These are phyloP conservation scores for Euphorbia pulcherrima DNA, from an alignment of 345 rosid genomes.

Conservation along the genomic window DNA sequence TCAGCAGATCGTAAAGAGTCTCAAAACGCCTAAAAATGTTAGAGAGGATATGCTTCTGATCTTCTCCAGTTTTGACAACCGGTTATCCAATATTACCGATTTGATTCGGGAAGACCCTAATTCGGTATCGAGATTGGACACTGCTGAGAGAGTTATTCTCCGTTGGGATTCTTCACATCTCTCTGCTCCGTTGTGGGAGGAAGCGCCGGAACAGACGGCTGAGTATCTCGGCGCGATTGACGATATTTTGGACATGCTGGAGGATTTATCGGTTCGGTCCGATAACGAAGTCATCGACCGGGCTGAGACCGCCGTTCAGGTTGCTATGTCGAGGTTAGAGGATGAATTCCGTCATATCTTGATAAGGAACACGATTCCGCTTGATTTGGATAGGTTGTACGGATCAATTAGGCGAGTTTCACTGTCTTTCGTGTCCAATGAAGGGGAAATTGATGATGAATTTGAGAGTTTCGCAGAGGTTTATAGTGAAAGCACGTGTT, in stretches of 20 bases:
- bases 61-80: constrained; percentile 91
- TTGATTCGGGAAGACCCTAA: constrained; percentile 44
- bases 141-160: constrained; percentile 66
- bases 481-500: constrained; percentile 51
- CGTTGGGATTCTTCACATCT: constrained; percentile 48
- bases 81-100: constrained; percentile 78
- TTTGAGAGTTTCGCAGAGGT: constrained; percentile 68
- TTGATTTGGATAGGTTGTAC: constrained; percentile 64
- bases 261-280: constrained; percentile 41
- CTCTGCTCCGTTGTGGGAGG: constrained; percentile 50
- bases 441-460: constrained; percentile 64
- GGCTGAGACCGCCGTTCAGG: constrained; percentile 76
- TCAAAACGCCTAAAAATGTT: constrained; percentile 83
- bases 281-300: constrained; percentile 61
- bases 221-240: constrained; percentile 76
- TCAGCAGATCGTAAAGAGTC: constrained; percentile 90
- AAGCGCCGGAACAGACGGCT: constrained; percentile 55
- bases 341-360: constrained; percentile 79
- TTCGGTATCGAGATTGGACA: constrained; percentile 41
- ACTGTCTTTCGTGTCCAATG: constrained; percentile 49
- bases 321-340: constrained; percentile 87
- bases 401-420: constrained; percentile 83
- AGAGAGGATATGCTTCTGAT: constrained; percentile 92
- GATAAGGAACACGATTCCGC: constrained; percentile 76
- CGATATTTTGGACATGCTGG: constrained; percentile 56